Conservation (phyloP, 495 filamentous ascomycete species). For the Podospora pseudocomata region DNA sequence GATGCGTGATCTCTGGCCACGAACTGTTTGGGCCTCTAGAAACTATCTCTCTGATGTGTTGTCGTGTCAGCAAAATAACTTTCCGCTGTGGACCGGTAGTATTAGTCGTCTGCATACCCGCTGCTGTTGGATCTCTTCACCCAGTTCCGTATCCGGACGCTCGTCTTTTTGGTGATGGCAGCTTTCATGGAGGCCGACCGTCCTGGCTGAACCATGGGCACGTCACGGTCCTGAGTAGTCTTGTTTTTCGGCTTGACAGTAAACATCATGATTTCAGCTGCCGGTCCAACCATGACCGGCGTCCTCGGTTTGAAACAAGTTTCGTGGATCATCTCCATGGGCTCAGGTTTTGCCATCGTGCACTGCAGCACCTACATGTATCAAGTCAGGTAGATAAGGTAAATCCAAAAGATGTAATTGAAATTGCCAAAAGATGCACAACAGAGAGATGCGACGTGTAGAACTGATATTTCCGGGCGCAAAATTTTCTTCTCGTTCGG, state of each 20-base stretch:
- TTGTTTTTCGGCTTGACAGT: neutral
- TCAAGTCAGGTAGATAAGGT: too few relatives aligned
- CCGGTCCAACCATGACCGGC: neutral
- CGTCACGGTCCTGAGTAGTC: neutral
- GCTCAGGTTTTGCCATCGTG: neutral
- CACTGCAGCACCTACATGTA: neutral
- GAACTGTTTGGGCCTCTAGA: neutral
- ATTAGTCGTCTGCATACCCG: conserved; percentile 14
- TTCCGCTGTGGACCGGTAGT: neutral
- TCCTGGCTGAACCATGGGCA: neutral
- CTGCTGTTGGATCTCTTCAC: conserved; percentile 29
- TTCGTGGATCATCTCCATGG: conserved; percentile 9
- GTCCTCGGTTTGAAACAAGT: neutral
- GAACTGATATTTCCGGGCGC: too few relatives aligned
- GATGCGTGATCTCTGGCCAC: conserved; percentile 29
- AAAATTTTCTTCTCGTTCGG: neutral
- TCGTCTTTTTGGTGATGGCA: conserved; percentile 18
- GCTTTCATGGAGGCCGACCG: conserved; percentile 19
- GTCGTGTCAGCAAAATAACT: neutral
- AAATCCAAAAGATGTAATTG: too few relatives aligned
- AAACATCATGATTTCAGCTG: conserved; percentile 7
- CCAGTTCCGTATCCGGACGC: conserved; percentile 28
- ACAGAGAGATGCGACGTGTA: too few relatives aligned
- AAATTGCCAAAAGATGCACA: too few relatives aligned
- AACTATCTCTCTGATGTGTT: too few relatives aligned